These are phyloP conservation scores for Anthracocystis setariae DNA, from an alignment of 1,284 basidiomycete species.

Conservation along the genomic window DNA sequence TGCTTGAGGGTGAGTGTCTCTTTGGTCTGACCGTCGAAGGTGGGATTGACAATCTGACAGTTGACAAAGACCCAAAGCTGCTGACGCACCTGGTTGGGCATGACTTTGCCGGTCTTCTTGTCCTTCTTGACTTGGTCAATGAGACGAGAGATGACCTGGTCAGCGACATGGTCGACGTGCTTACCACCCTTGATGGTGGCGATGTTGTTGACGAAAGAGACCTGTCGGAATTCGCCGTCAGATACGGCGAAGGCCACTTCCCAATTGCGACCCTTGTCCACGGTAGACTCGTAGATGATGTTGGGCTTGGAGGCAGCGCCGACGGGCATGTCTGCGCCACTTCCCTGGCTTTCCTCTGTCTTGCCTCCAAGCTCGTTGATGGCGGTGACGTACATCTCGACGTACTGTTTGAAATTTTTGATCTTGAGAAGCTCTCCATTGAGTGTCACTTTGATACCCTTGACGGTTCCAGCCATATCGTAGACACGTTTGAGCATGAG, in stretches of 20 bases:
- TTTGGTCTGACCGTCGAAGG: slow-evolving; percentile 99
- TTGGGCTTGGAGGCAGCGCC: slow-evolving; percentile 79
- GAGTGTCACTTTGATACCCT: slow-evolving; percentile 90
- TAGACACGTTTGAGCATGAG: slow-evolving; percentile 94
- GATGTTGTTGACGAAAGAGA: slow-evolving; percentile 98
- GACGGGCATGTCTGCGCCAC: slow-evolving; percentile 69
- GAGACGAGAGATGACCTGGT: slow-evolving; percentile 83
- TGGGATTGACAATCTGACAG: slow-evolving; percentile 94
- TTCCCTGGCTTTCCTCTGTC: slow-evolving; percentile 31
- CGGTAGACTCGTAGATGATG: slow-evolving; percentile 83
- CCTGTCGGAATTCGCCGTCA: slow-evolving; percentile 80
- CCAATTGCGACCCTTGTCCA: slow-evolving; percentile 77
- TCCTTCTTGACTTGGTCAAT: slow-evolving; percentile 89
- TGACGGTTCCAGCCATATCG: slow-evolving; percentile 95
- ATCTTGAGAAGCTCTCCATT: slow-evolving; percentile 93
- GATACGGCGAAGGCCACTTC: slow-evolving; percentile 96
- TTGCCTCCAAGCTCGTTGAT: slow-evolving; percentile 68
- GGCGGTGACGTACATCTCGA: slow-evolving; percentile 81
- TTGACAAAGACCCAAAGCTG: slow-evolving; percentile 99
- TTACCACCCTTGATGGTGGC: slow-evolving; percentile 96
- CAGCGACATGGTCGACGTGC: slow-evolving; percentile 86
- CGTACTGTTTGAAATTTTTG: slow-evolving; percentile 97
- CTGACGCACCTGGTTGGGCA: slow-evolving; percentile 91
- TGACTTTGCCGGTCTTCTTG: slow-evolving; percentile 86
- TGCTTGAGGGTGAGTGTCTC: slow-evolving; percentile 89